Base-by-base conservation (phyloP, 768 basidiomycete species). In the Macrocybe gigantea region DNA sequence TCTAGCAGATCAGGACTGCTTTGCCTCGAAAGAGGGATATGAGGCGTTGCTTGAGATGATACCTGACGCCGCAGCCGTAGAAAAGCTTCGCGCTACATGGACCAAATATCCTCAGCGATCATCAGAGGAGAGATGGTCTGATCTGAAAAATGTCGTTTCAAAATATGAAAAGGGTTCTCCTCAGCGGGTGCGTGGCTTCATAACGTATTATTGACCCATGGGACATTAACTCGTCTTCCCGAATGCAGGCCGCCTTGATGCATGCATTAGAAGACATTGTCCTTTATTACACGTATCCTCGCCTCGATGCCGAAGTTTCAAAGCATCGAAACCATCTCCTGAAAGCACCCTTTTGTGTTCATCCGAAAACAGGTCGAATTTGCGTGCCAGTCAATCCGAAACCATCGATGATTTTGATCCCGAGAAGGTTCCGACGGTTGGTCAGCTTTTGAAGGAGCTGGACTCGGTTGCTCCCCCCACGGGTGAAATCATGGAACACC, bases 281-380 rank as follows among this genome's bases (percentile, higher is more conserved):
- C 41, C 71, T 99, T 9, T 87, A 92, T 56, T 97, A 96, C 64
- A 95, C 89, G 0, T 99, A 98, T 65, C 95, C 95, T 1, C 83
- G 96, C 9, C 78, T 99, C 46, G 96, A 99, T 64, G 88, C 89
- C 10, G 96, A 99, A 64, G 96, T 99, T 30, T 94, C 93, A 2
- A 95, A 98, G 60, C 91, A 94, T 60, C 79, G 93, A 43, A 98
- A 99, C 69, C 96, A 99, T 72, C 76, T 99, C 70, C 79, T 99
- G 46, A 99, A 99, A 67, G 87, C 92, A 14, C 96, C 96, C 0
- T 99, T 99, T 66, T 96, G 94, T 61, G 73, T 98, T 0, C 96
- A 99, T 65, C 96, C 96, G 0, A 90, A 90, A 53, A 99, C 96
- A 2, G 96, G 95, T 1, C 81, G 93, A 31, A 82, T 99, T 7